Conservation (phyloP, 345 rosid species). For the Gynandropsis gynandra region DNA sequence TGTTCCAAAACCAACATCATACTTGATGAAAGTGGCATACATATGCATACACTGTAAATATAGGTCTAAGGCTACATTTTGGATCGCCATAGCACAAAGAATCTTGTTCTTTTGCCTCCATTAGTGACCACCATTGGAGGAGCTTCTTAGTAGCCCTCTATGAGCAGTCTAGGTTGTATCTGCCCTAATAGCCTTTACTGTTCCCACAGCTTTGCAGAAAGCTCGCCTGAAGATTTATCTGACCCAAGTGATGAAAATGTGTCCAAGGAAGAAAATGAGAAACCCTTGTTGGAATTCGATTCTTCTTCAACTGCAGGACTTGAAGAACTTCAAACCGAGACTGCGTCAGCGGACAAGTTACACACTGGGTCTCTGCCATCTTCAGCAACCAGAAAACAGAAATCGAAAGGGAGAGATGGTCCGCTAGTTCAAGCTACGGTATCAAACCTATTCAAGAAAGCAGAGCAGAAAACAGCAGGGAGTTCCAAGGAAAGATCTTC, state of each 20-base stretch:
- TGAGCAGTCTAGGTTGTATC: slow-evolving; percentile 7
- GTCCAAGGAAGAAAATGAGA: slow-evolving; percentile 36
- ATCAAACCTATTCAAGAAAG: slow-evolving; percentile 68
- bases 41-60: no score
- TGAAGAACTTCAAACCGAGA: slow-evolving; percentile 18
- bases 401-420: slow-evolving; percentile 25
- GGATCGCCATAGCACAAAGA: no score
- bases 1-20: background rate
- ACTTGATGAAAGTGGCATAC: no score
- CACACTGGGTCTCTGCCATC: slow-evolving; percentile 19
- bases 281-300: slow-evolving; percentile 27
- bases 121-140: background rate
- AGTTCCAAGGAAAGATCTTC: slow-evolving; percentile 20
- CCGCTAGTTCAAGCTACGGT: slow-evolving; percentile 75
- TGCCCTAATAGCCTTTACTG: slow-evolving; percentile 6
- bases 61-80: background rate
- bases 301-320: slow-evolving; percentile 17
- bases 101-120: background rate
- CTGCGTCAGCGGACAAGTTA: slow-evolving; percentile 28
- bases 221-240: slow-evolving; percentile 50
- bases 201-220: slow-evolving; percentile 52
- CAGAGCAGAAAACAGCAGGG: slow-evolving; percentile 38
- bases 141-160: slow-evolving; percentile 1
- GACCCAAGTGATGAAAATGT: slow-evolving; percentile 33
- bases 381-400: slow-evolving; percentile 31